Evolutionary conservation across 306 rosid genomes (phyloP), one percentile per base, ranked within the genome.

Genomic region (Cicer judaicum): DNA sequence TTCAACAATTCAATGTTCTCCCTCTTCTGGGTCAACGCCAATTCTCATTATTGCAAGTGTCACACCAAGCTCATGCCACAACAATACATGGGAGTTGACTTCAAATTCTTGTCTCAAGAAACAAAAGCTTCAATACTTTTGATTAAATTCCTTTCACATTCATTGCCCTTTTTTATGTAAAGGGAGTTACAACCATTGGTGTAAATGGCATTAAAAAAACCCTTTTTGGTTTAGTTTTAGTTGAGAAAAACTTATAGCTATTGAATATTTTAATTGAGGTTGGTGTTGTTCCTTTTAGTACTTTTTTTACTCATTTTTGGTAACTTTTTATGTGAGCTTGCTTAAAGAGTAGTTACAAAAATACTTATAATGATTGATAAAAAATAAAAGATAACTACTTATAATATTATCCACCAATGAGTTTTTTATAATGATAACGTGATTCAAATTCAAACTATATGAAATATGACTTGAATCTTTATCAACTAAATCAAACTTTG

Each of bases 101-200:
- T 43, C 85, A 56, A 64, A 14, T 39, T 62, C 68, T 38, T 38
- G 68, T 39, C 19, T 39, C 13, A 62, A 65, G 74, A 80, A 85
- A 81, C 92, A 83, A 49, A 88, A 84, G 79, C 74, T 75, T 78
- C 91, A 80, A 36, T 84, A 70, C 74, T 43, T 73, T 56, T 44
- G n/a, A 18, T 38, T 0, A 66, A 50, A 10, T 72, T 61, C 14
- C 55, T 50, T 67, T 55, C 21, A 19, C 57, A 24, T 21, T 19
- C 7, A 16, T 14, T 2, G 4, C 13, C 13, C 15, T 11, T 3
- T 18, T 39, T 68, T 34, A 0, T 7, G 78, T 16, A 67, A 68
- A 65, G 72, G 64, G 66, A 70, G 40, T 69, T 63, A 42, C 50
- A 11, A 75, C 34, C 50, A 63, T 79, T 72, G 80, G 72, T 89